Conservation (phyloP, 768 basidiomycete genomes). For the Agrocybe praecox region DNA sequence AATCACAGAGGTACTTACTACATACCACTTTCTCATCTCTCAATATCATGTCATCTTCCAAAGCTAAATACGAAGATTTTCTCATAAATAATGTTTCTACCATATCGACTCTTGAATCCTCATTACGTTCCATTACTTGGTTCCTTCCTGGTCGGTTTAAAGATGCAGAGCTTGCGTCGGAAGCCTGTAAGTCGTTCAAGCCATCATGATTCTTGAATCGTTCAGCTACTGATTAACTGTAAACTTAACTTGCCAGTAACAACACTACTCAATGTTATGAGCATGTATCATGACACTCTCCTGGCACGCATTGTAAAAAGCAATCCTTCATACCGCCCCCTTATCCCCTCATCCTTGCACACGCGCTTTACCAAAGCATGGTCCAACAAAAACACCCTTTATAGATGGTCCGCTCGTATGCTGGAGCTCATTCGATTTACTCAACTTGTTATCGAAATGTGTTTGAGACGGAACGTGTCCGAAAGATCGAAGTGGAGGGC, state of each 20-base stretch:
- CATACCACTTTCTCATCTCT: slow-evolving; percentile 10
- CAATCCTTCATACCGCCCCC: slow-evolving; percentile 71
- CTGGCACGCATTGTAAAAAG: slow-evolving; percentile 65
- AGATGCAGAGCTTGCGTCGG: slow-evolving; percentile 94
- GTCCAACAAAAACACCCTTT: slow-evolving; percentile 66
- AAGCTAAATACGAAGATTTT: slow-evolving; percentile 80
- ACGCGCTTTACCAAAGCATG: slow-evolving; percentile 90
- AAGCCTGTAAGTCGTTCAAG: slow-evolving; percentile 72
- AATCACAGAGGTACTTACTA: slow-evolving; percentile 18
- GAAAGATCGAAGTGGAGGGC: slow-evolving; percentile 71
- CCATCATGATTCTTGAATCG: background rate
- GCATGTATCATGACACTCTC: slow-evolving; percentile 96
- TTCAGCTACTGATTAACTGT: background rate
- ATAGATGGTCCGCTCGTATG: slow-evolving; percentile 77
- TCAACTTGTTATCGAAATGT: slow-evolving; percentile 91
- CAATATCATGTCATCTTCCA: slow-evolving; percentile 56
- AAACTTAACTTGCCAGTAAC: slow-evolving; percentile 64
- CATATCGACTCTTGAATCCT: slow-evolving; percentile 87
- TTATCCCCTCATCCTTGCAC: slow-evolving; percentile 78
- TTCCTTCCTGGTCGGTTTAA: slow-evolving; percentile 95
- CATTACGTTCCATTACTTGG: slow-evolving; percentile 90
- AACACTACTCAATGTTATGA: slow-evolving; percentile 82
- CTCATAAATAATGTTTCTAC: slow-evolving; percentile 84
- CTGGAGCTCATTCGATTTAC: slow-evolving; percentile 80
- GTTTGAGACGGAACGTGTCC: slow-evolving; percentile 70